These are phyloP conservation scores for Magnaporthales sp. DNA, from an alignment of 2,329 filamentous ascomycete genomes.

Conservation along the genomic window DNA sequence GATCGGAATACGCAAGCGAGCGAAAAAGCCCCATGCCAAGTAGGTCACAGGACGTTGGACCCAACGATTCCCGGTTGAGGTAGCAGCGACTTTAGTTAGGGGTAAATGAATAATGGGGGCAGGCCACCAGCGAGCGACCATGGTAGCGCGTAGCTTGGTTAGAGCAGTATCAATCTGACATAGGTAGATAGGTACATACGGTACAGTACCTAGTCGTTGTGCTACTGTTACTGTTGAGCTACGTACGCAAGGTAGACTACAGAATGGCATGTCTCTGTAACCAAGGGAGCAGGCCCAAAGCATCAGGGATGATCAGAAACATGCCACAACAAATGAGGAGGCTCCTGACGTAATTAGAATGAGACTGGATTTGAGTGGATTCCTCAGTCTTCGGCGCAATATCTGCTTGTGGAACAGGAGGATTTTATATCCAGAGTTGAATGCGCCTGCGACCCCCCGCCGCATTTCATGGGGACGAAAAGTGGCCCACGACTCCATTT, in stretches of 20 bases:
- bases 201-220: neutral
- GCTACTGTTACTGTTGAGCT: too few species aligned
- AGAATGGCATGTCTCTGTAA: neutral
- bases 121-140: neutral
- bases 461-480: neutral
- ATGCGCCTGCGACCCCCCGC: neutral
- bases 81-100: neutral
- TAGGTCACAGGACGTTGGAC: neutral
- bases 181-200: neutral
- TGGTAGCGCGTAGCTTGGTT: neutral
- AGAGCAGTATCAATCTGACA: neutral
- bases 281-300: neutral
- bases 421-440: neutral
- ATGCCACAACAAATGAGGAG: neutral
- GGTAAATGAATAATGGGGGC: neutral
- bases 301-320: neutral
- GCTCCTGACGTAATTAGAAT: neutral
- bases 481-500: neutral
- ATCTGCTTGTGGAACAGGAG: neutral
- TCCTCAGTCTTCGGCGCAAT: neutral
- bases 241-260: neutral
- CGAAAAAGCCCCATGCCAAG: neutral
- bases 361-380: neutral
- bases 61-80: neutral
- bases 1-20: neutral